A percentile compares a stretch with the other conserved stretches of the same genome.
Conservation (phyloP, 1,139 yeast genomes). For the Maudiozyma humilis region DNA sequence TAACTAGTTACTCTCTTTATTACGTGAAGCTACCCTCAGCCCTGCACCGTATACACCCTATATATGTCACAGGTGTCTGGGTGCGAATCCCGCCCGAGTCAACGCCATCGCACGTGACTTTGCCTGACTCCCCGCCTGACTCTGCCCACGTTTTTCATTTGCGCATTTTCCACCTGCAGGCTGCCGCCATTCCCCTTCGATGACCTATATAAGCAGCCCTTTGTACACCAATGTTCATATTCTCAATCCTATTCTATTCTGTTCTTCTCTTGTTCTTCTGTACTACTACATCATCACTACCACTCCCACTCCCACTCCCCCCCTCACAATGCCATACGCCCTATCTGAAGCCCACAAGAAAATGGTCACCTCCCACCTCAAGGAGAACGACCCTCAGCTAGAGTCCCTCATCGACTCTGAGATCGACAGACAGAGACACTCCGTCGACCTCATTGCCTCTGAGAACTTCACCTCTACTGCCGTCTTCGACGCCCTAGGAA, state of each 20-base stretch:
- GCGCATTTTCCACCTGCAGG: too few species aligned
- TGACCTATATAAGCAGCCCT: too few species aligned
- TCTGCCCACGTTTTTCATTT: too few species aligned
- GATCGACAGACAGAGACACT: constrained; percentile 87
- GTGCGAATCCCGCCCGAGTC: too few species aligned
- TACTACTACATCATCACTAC: neutral
- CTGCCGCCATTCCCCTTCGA: too few species aligned
- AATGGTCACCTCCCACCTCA: constrained; percentile 59
- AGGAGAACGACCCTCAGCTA: constrained; percentile 77
- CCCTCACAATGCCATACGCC: constrained; percentile 11
- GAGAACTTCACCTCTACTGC: constrained; percentile 96
- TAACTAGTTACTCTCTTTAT: too few species aligned
- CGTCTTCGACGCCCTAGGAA: constrained; percentile 92
- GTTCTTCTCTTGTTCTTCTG: too few species aligned
- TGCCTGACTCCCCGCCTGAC: too few species aligned
- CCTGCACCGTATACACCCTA: too few species aligned
- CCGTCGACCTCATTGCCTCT: constrained; percentile 88
- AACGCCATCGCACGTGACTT: neutral
- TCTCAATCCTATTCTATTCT: neutral
- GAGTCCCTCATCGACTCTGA: constrained; percentile 78
- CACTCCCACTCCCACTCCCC: neutral
- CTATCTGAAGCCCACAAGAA: constrained; percentile 57
- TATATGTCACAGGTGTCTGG: too few species aligned
- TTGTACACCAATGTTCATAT: too few species aligned
- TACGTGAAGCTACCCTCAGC: too few species aligned